Evolutionary conservation across 2,329 filamentous ascomycete species (phyloP).

Genomic region (Grosmannia penicillata): DNA sequence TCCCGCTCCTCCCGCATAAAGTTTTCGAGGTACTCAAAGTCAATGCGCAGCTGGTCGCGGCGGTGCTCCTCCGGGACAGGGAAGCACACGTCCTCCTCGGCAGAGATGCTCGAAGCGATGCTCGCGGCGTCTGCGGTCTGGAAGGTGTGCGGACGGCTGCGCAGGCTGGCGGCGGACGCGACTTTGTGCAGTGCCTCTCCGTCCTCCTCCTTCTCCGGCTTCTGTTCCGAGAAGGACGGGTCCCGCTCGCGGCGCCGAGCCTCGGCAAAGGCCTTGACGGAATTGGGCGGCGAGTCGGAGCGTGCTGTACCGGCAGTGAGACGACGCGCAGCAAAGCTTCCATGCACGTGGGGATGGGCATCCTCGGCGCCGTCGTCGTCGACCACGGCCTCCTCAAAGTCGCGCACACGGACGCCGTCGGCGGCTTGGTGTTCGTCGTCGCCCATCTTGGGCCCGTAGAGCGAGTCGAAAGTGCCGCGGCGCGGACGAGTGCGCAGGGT

Average conservation of each 20-base stretch:
- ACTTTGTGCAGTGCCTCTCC: conserved; percentile 38
- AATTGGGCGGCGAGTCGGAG: conserved; percentile 82
- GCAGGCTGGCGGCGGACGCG: too few species aligned
- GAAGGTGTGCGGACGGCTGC: conserved; percentile 40
- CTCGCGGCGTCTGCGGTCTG: conserved; percentile 48
- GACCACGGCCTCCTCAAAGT: conserved; percentile 75
- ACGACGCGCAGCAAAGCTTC: conserved; percentile 31
- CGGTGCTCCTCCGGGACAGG: conserved; percentile 53
- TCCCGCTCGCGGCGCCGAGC: conserved; percentile 74
- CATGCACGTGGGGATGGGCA: too few species aligned
- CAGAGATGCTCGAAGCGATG: conserved; percentile 51
- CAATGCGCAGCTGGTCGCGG: conserved; percentile 67
- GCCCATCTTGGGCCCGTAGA: conserved; percentile 31
- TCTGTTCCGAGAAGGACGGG: conserved; percentile 36
- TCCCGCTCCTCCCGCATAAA: conserved; percentile 57
- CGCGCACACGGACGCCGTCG: conserved; percentile 46
- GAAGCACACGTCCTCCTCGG: conserved; percentile 81
- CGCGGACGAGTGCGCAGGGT: conserved; percentile 46
- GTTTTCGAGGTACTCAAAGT: conserved; percentile 87
- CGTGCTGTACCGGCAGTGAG: conserved; percentile 45
- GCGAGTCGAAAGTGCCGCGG: conserved; percentile 60
- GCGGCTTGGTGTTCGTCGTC: conserved; percentile 10
- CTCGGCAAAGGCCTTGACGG: conserved; percentile 92
- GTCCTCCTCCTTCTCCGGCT: conserved; percentile 17
- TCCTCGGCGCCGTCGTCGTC: conserved; percentile 52